Evolutionary conservation across 2,329 filamentous ascomycete species (phyloP), one percentile per base, ranked within the genome.

Genomic region (Chlorencoelia australis): DNA sequence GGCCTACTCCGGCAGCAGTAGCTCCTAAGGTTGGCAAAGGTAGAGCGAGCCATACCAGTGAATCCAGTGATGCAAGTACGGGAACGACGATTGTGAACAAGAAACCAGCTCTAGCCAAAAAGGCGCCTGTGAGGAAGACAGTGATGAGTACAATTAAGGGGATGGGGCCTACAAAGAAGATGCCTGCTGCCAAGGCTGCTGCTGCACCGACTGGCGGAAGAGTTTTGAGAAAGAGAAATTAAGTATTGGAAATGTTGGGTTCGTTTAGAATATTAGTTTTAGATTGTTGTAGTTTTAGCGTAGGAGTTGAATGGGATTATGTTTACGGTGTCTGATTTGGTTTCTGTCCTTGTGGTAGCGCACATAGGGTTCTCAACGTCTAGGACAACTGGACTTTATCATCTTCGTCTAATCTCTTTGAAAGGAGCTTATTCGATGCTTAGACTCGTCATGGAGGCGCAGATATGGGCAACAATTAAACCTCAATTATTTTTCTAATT

Each of bases 41-140:
- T 42, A 67, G 73, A 54, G 59, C 63, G 51, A 82, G 79, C 49
- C n/a, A n/a, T n/a, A 68, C 71, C 11, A 82, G 76, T 48, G 73
- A 79, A 37, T 66, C 62, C 4, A 83, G 77, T 56, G 71, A 55
- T 14, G 57, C 70, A 7, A 43, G 41, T 10, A 40, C 39, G 7
- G 26, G 27, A 13, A 50, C 40, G 10, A 70, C 73, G 6, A 82
- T 79, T 0, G 74, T 82, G 15, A 66, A 80, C 28, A 71, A 70
- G 56, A 79, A 73, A 55, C 55, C 63, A 13, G 53, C 61, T 18
- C 54, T 61, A 4, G 54, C 61, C 17, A 52, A 61, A 16, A 56
- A 48, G 14, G 57, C 65, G 2, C 53, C 64, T 1, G 50, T 57
- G 3, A 76, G 71, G 54, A 69, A 66, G 51, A 69, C 68, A 1